Evolutionary conservation across 768 basidiomycete genomes (phyloP), one percentile per base, ranked within the genome.

Genomic region (Hortiboletus campestris): DNA sequence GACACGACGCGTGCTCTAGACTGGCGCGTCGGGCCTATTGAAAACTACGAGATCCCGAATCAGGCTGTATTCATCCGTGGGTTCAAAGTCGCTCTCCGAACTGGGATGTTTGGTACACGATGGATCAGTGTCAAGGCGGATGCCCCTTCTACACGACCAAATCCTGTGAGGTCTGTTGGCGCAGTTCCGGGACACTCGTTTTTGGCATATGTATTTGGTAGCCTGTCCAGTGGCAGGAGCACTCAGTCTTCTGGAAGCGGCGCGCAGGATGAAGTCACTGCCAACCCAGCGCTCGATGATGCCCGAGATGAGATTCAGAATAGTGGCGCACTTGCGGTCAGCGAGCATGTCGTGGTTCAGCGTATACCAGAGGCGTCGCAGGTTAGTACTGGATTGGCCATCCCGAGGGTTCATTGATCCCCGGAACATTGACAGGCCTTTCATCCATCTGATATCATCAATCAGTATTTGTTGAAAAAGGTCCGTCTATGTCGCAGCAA

Each of bases 41-140:
- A 40, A 2, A 20, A 44, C 3, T n/a, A 34, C 13, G 54, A 28
- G 6, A 6, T 44, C 6, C 40, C 51, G 13, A 65, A 69, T 39
- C 63, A 69, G 36, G 42, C 54, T 3, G 55, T 66, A 16, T 67
- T 66, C 39, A 58, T 67, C 12, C 56, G 56, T 2, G 66, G 66
- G 12, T 64, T 63, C 46, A 64, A 64, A 40, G 43, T 64, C 16
- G 46, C 53, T 6, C 19, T 51, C 4, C 48, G 55, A 2, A 45
- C 41, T 0, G 42, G 53, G 0, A 16, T 47, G 2, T 45, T 52
- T 0, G 43, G 51, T 41, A 22, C 43, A 2, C 67, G 5, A 34
- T 6, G 56, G 35, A 41, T 51, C 32, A 31, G 31, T 0, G 53
- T 57, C 40, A 39, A 49, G 22, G 43, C 47, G 12, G 48, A 39